phyloP scores from a whole-genome alignment of 2,329 filamentous ascomycete species.

The Meredithiella fracta region DNA sequence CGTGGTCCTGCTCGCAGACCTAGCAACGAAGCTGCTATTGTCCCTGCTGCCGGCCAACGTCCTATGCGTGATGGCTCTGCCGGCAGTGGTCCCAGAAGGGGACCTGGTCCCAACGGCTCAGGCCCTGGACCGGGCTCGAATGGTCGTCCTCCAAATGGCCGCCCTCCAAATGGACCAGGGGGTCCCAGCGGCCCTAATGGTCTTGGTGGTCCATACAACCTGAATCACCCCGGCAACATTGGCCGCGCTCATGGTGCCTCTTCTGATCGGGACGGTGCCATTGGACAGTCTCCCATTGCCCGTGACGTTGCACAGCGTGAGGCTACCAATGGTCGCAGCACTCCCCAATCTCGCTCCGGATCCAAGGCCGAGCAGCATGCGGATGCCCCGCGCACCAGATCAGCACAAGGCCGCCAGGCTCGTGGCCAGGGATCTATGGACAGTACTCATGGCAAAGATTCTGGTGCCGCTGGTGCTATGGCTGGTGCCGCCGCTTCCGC shows the following conservation, averaged over 20 bases:
- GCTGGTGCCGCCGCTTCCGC: slow-evolving; percentile 25
- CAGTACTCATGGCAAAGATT: slow-evolving; percentile 38
- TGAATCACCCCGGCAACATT: slow-evolving; percentile 24
- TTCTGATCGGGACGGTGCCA: slow-evolving; percentile 24
- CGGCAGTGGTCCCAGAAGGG: slow-evolving; percentile 27
- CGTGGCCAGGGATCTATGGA: slow-evolving; percentile 52
- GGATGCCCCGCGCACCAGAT: slow-evolving; percentile 11
- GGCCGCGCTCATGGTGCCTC: slow-evolving; percentile 34
- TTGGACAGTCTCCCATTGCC: slow-evolving; percentile 7
- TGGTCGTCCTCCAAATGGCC: slow-evolving; percentile 5
- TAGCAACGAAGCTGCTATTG: slow-evolving; percentile 21
- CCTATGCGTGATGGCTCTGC: slow-evolving; percentile 36
- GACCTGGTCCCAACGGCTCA: slow-evolving; percentile 22
- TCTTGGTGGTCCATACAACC: slow-evolving; percentile 24
- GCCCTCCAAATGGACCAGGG: slow-evolving; percentile 22
- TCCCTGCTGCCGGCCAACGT: slow-evolving; percentile 21
- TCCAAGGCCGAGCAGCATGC: slow-evolving; percentile 11
- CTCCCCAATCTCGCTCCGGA: slow-evolving; percentile 12
- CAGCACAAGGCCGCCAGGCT: slow-evolving; percentile 10
- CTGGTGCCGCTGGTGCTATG: slow-evolving; percentile 28
- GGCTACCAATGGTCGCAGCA: slow-evolving; percentile 7
- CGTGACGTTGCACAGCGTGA: background rate
- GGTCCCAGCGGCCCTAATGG: slow-evolving; percentile 24
- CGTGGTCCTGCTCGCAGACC: slow-evolving; percentile 28
- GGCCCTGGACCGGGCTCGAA: background rate